Percentiles rank a stretch among this genome's conserved stretches.
phyloP scores from a whole-genome alignment of 768 basidiomycete species.

The Tricholoma sp. region DNA sequence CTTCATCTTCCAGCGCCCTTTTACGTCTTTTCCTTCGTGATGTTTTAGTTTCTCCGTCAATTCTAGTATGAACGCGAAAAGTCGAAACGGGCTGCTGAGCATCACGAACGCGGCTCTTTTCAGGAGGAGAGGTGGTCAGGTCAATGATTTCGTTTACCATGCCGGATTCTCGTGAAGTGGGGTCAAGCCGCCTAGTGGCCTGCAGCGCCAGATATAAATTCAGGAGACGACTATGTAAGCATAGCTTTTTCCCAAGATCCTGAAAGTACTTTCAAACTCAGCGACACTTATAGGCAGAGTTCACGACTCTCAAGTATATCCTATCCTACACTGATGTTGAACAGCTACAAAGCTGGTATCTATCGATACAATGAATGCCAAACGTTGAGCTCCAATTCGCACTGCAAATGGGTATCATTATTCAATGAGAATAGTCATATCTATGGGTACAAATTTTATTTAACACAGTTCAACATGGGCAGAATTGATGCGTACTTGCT shows the following conservation, averaged over 20 bases:
- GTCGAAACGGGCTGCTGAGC: background rate
- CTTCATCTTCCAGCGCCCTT: slow-evolving; percentile 20
- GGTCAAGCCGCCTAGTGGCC: too few species aligned
- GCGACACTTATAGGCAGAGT: too few species aligned
- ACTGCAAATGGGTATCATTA: background rate
- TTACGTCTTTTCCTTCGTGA: slow-evolving; percentile 21
- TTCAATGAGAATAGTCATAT: slow-evolving; percentile 40
- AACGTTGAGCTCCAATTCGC: slow-evolving; percentile 9
- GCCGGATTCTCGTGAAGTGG: background rate
- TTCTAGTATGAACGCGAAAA: background rate
- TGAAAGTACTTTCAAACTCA: background rate
- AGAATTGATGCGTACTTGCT: slow-evolving; percentile 52
- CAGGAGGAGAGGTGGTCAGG: slow-evolving; percentile 18
- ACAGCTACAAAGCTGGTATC: background rate
- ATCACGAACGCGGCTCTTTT: background rate
- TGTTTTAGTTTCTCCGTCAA: slow-evolving; percentile 12
- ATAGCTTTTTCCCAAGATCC: too few species aligned
- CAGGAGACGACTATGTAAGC: too few species aligned
- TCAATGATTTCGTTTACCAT: slow-evolving; percentile 27
- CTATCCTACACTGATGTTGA: slow-evolving; percentile 2
- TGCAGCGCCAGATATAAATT: too few species aligned
- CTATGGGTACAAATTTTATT: slow-evolving; percentile 13
- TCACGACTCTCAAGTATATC: too few species aligned
- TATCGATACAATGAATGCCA: slow-evolving; percentile 1
- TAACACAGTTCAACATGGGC: background rate